Conservation (phyloP, 176 grass and related monocot genomes). For the Lolium perenne region DNA sequence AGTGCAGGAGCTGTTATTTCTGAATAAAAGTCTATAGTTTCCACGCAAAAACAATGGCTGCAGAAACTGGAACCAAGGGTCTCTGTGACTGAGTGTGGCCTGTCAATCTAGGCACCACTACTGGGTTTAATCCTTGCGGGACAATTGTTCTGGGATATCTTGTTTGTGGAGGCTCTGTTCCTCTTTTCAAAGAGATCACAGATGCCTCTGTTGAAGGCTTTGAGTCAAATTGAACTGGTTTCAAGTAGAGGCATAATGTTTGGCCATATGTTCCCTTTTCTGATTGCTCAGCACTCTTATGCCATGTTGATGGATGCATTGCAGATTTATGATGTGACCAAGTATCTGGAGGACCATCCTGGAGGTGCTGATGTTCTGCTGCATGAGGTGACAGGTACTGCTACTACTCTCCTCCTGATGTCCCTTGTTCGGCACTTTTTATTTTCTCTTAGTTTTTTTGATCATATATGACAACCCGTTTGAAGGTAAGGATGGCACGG, state of each 20-base stretch:
- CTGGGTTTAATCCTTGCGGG: neutral
- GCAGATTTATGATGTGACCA: slow-evolving; percentile 90
- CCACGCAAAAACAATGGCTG: too few relatives aligned
- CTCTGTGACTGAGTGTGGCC: neutral
- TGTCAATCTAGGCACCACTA: neutral
- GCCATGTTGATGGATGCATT: neutral
- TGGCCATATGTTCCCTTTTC: slow-evolving; percentile 20
- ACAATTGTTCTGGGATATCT: neutral
- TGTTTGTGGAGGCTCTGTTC: neutral
- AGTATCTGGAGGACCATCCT: slow-evolving; percentile 94
- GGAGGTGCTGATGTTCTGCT: slow-evolving; percentile 84
- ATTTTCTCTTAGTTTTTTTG: neutral
- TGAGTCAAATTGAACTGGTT: neutral
- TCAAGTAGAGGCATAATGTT: neutral
- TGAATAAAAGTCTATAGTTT: too few relatives aligned
- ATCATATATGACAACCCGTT: slow-evolving; percentile 34
- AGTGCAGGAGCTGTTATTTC: too few relatives aligned
- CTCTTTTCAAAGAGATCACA: neutral
- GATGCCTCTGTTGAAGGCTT: neutral
- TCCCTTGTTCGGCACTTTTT: neutral
- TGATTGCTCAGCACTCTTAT: neutral
- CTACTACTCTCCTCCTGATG: neutral
- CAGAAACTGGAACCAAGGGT: neutral
- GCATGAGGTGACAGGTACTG: slow-evolving; percentile 52
- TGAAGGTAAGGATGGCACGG: slow-evolving; percentile 89